Evolutionary conservation across 1,284 basidiomycete genomes (phyloP), one percentile per base, ranked within the genome.

Genomic region (Volvariella volvacea): DNA sequence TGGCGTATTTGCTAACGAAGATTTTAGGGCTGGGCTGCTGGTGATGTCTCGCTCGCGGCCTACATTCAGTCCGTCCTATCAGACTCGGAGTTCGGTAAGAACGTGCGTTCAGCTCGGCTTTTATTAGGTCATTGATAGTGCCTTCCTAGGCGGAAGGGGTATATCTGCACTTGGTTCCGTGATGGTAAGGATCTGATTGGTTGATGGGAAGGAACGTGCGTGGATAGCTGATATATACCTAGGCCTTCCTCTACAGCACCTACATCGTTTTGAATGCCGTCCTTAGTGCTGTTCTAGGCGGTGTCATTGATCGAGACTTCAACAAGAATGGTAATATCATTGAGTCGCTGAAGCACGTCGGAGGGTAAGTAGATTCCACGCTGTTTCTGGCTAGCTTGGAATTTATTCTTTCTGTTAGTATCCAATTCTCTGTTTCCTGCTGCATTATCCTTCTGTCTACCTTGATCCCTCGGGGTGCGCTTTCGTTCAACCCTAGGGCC

Each of bases 251-350:
- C 15, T 62, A 63, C 41, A 54, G 56, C 4, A 54, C 55, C 9
- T 63, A 62, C 46, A 63, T 63, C 39, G 55, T 61, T 22, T 43
- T 60, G 33, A 59, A 62, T 36, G 60, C 61, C 3, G 42, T 61
- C 8, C 42, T 61, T 22, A 56, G 55, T 46, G 45, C 55, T 2
- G 52, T 60, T 15, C 54, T 62, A 7, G 60, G 59, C 2, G 46
- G 41, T 0, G 50, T 60, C 21, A 52, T 61, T 22, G 60, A 62
- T 42, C 51, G 48, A 1, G 59, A 62, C 44, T 55, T 50, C 28
- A 46, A 16, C 9, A 43, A 46, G 19, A 37, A 55, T 41, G 39
- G 42, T 16, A 58, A 55, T 39, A 56, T 60, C 44, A n/a, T 45
- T 8, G 28, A 49, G 10, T 50, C 58, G 1, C 49, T 62, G 15